Base-by-base conservation (phyloP, 257 asterid genomes). In the Primulina tabacum region DNA sequence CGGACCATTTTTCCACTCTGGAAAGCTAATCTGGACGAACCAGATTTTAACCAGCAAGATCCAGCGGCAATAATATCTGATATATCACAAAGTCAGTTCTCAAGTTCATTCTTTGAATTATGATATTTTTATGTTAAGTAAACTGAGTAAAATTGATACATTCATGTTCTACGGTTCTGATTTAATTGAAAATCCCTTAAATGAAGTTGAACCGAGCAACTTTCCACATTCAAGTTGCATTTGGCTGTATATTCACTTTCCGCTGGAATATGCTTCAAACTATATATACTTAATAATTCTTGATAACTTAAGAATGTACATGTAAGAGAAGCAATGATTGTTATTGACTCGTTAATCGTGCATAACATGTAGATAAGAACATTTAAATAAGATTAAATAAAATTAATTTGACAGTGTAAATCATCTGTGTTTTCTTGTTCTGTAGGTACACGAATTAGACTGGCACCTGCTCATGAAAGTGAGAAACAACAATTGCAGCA, bases 1-100 rank as follows among this genome's bases (percentile, higher is more conserved):
- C 95, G 96, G 69, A 82, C 85, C 3, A 75, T 93, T 67, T 58
- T 91, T 82, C 86, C 96, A 68, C 85, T 94, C 43, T 94, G 97
- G 97, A 94, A 91, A 83, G 95, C 97, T 79, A 90, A 86, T 73
- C 80, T 93, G 82, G 96, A 80, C 10, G 96, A 90, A 78, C 97
- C 95, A 34, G 84, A 82, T 73, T 88, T 90, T 71, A 82, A 75
- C 86, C 92, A 68, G 77, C 82, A 86, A 65, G 96, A 89, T 78
- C 90, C 97, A 67, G 77, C 84, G 10, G 96, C 90, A 63, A 50
- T 82, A 71, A 78, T 91, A 75, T 76, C 97, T 14, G 81, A 83
- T 75, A 50, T 78, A 81, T 78, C 97, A 38, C 80, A 73, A 73
- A 89, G 99, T 94, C 85, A 86, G 79, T 69, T 82, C 76, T 63